Conservation (phyloP, 2,329 filamentous ascomycete species). For the Elsinoe ampelina region DNA sequence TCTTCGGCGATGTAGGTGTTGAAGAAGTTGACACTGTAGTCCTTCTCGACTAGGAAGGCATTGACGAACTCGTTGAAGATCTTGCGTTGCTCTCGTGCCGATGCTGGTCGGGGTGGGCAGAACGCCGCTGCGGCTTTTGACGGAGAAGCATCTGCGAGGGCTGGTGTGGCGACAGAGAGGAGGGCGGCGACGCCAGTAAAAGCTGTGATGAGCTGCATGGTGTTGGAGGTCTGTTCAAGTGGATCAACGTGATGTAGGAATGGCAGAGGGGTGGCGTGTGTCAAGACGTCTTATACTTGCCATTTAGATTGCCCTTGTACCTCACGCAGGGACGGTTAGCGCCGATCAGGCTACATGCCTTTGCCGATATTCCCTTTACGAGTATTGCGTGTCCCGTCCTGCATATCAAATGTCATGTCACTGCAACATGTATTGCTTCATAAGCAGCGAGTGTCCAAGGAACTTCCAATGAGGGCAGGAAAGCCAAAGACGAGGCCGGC, state of each 20-base stretch:
- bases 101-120: neutral
- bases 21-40: neutral
- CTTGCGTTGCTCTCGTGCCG: neutral
- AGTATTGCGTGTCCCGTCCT: neutral
- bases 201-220: neutral
- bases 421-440: neutral
- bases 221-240: neutral
- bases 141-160: neutral
- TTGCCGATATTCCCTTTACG: neutral
- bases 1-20: constrained; percentile 9
- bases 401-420: neutral
- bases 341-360: neutral
- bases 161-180: neutral
- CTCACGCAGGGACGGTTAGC: neutral
- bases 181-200: neutral
- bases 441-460: neutral
- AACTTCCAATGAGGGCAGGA: constrained; percentile 1
- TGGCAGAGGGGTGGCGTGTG: neutral
- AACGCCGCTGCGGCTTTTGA: neutral
- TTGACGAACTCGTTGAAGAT: constrained; percentile 6
- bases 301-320: neutral
- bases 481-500: neutral
- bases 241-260: neutral
- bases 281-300: neutral
- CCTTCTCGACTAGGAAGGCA: neutral